Evolutionary conservation across 768 basidiomycete species (phyloP).

Genomic region (Coprinopsis strossmayeri): DNA sequence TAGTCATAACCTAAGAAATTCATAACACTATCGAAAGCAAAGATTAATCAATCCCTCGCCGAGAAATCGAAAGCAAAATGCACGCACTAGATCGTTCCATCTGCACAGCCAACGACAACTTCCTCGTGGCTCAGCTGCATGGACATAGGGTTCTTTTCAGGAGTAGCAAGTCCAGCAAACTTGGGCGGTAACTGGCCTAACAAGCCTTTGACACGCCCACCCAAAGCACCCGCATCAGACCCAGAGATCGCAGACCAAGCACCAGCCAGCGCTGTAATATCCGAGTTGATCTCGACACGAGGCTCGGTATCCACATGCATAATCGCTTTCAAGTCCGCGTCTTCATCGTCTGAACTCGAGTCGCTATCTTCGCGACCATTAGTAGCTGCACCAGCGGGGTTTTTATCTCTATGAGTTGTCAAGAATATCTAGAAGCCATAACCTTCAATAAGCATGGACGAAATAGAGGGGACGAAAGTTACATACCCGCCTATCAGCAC

Average conservation of each 20-base stretch:
- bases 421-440: slow-evolving; percentile 56
- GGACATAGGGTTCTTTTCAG: slow-evolving; percentile 93
- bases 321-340: slow-evolving; percentile 20
- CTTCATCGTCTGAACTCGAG: slow-evolving; percentile 19
- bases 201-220: slow-evolving; percentile 47
- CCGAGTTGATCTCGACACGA: slow-evolving; percentile 54
- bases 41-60: background rate
- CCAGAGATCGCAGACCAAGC: slow-evolving; percentile 68
- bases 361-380: slow-evolving; percentile 16
- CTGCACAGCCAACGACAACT: slow-evolving; percentile 86
- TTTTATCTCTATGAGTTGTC: slow-evolving; percentile 71
- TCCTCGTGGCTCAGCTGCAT: slow-evolving; percentile 90
- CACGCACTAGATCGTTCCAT: slow-evolving; percentile 86
- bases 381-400: slow-evolving; percentile 9
- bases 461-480: slow-evolving; percentile 1
- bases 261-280: slow-evolving; percentile 62
- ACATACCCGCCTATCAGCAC: slow-evolving; percentile 76
- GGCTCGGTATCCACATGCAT: slow-evolving; percentile 16
- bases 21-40: slow-evolving; percentile 22
- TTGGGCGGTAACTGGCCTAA: slow-evolving; percentile 57
- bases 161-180: slow-evolving; percentile 74
- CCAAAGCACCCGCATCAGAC: slow-evolving; percentile 19
- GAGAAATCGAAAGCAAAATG: background rate
- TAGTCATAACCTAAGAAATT: slow-evolving; percentile 33
- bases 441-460: background rate